phyloP scores from a whole-genome alignment of 805 yeast genomes.

The Candida argentea region DNA sequence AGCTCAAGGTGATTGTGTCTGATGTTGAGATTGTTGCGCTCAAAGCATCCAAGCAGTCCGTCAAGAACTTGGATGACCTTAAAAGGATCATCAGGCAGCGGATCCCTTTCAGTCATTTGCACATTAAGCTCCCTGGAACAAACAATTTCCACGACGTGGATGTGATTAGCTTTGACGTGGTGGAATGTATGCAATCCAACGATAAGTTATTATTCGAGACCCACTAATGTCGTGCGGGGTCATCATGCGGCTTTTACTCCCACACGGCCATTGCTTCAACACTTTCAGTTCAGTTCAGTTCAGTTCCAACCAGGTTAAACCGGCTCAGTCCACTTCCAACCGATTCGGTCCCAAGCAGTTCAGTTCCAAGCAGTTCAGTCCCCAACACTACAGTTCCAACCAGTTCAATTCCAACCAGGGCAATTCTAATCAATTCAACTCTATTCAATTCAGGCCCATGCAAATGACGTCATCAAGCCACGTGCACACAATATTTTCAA shows the following conservation, averaged over 20 bases:
- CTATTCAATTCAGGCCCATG: too few relatives aligned
- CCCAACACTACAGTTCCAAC: too few relatives aligned
- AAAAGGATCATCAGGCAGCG: constrained; percentile 16
- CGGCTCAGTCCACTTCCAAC: too few relatives aligned
- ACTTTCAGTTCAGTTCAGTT: too few relatives aligned
- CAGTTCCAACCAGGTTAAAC: too few relatives aligned
- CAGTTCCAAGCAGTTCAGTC: too few relatives aligned
- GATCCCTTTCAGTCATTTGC: constrained; percentile 16
- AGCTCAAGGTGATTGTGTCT: constrained; percentile 20
- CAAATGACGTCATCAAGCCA: not conserved
- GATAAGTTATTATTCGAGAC: constrained; percentile 14
- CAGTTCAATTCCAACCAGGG: too few relatives aligned
- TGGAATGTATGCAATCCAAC: constrained; percentile 10
- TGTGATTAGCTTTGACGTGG: constrained; percentile 10
- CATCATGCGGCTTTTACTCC: not conserved
- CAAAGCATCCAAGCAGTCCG: constrained; percentile 13
- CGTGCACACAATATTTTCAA: constrained; percentile 2
- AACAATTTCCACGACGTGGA: constrained; percentile 20
- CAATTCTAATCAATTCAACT: too few relatives aligned
- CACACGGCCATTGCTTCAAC: too few relatives aligned
- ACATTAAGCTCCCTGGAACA: constrained; percentile 14
- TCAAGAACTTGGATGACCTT: constrained; percentile 14
- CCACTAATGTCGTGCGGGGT: not conserved
- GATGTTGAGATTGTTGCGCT: constrained; percentile 18
- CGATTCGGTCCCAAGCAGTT: too few relatives aligned